phyloP scores from a whole-genome alignment of 306 rosid genomes.

The Phaseolus lunatus region DNA sequence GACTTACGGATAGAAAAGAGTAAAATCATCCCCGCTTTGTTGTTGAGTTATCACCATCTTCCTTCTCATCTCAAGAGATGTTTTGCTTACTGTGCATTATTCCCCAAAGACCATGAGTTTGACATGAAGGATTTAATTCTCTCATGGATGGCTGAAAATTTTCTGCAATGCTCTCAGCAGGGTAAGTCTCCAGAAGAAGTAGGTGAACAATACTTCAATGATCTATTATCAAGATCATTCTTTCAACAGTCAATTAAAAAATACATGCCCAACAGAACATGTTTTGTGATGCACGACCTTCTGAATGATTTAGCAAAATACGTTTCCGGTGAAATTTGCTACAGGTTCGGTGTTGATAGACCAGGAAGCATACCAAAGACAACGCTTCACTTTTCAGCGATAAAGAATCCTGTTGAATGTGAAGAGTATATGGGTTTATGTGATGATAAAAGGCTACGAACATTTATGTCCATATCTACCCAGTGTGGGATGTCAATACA shows the following conservation, averaged over 20 bases:
- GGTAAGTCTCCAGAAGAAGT: background rate
- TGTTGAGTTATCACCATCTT: background rate
- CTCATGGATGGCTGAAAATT: background rate
- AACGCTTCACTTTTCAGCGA: background rate
- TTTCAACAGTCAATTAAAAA: background rate
- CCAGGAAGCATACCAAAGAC: no score
- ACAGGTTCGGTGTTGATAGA: no score
- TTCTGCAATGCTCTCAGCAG: background rate
- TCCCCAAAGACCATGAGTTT: background rate
- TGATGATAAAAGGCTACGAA: background rate
- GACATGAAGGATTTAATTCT: background rate
- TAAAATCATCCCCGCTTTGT: background rate
- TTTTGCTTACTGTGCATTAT: background rate
- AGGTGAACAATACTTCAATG: background rate
- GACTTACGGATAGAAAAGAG: background rate
- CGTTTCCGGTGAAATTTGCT: background rate
- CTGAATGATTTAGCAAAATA: background rate
- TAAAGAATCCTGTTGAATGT: no score
- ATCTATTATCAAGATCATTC: background rate
- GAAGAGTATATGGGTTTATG: background rate
- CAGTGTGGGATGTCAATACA: background rate
- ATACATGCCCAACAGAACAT: no score
- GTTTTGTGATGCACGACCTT: background rate
- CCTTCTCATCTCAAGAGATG: conserved; percentile 20
- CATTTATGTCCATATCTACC: background rate